Conservation (phyloP, 1,284 basidiomycete species). For the Ustilago nuda region DNA sequence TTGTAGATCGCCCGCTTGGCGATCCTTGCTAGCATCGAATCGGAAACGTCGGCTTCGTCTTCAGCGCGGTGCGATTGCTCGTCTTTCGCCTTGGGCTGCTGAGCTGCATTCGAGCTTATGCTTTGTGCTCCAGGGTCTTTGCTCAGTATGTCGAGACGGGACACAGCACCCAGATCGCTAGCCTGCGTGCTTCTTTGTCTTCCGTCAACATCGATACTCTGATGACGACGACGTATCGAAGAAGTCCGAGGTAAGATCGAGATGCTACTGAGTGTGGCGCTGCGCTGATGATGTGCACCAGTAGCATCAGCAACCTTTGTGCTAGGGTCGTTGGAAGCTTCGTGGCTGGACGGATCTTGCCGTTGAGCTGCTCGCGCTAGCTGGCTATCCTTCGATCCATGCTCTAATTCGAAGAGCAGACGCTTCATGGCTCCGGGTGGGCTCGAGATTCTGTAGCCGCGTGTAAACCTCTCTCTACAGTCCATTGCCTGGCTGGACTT, state of each 20-base stretch:
- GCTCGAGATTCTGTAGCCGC: conserved; percentile 10
- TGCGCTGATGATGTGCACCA: conserved; percentile 7
- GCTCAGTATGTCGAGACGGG: not conserved
- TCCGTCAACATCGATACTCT: conserved; percentile 14
- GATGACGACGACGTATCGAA: conserved; percentile 19
- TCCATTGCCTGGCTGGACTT: too few species aligned
- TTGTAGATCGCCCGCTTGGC: not conserved
- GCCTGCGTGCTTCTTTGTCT: not conserved
- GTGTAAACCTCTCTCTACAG: not conserved
- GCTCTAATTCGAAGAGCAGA: conserved; percentile 17
- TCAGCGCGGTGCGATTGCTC: not conserved
- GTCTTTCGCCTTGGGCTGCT: not conserved
- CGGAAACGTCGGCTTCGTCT: not conserved
- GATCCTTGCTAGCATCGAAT: not conserved
- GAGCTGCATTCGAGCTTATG: not conserved
- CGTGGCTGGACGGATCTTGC: not conserved
- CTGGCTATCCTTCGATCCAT: not conserved
- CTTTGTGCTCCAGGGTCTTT: not conserved
- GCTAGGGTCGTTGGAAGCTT: not conserved
- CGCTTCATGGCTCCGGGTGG: conserved; percentile 19
- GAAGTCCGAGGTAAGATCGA: conserved; percentile 10
- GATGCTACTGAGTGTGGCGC: not conserved
- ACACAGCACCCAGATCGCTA: too few species aligned
- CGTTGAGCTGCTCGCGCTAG: not conserved
- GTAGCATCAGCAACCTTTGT: not conserved